phyloP scores from a whole-genome alignment of 768 basidiomycete genomes.

The Phaeotremella fagi region DNA sequence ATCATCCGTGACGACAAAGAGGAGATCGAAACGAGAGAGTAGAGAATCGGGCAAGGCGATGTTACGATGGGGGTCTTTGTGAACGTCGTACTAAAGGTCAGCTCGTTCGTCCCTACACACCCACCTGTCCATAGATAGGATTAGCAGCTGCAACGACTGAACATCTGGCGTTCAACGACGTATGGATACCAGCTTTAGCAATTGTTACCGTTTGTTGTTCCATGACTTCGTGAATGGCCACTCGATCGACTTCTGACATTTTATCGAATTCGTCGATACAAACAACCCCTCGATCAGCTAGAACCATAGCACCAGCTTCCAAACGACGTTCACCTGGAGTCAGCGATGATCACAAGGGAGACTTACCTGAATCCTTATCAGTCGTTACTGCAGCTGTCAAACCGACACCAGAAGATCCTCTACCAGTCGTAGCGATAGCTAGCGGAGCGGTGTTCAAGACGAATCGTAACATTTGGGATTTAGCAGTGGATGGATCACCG shows the following conservation, averaged over 20 bases:
- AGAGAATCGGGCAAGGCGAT: slow-evolving; percentile 97
- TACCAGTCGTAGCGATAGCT: slow-evolving; percentile 95
- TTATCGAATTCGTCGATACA: slow-evolving; percentile 99
- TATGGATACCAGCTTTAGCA: slow-evolving; percentile 98
- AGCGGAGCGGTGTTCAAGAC: slow-evolving; percentile 92
- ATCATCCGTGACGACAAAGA: slow-evolving; percentile 97
- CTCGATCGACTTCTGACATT: slow-evolving; percentile 97
- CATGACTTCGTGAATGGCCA: slow-evolving; percentile 99
- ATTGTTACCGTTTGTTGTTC: slow-evolving; percentile 99
- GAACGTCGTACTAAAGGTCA: slow-evolving; percentile 78
- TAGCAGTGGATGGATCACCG: slow-evolving; percentile 97
- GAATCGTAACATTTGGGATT: slow-evolving; percentile 92
- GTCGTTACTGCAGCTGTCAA: slow-evolving; percentile 97
- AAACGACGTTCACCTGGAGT: slow-evolving; percentile 68
- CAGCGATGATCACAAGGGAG: neutral
- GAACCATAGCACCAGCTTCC: slow-evolving; percentile 98
- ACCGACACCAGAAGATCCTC: slow-evolving; percentile 98
- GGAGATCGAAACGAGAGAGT: slow-evolving; percentile 94
- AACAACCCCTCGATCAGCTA: slow-evolving; percentile 96
- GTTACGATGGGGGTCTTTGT: slow-evolving; percentile 98
- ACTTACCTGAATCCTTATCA: slow-evolving; percentile 84
- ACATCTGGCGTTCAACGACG: slow-evolving; percentile 93
- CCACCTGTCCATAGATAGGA: slow-evolving; percentile 93
- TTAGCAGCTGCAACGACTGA: slow-evolving; percentile 98
- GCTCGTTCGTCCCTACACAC: slow-evolving; percentile 14